Evolutionary conservation across 2,329 filamentous ascomycete genomes (phyloP).

Genomic region (Dactylellina haptotyla): DNA sequence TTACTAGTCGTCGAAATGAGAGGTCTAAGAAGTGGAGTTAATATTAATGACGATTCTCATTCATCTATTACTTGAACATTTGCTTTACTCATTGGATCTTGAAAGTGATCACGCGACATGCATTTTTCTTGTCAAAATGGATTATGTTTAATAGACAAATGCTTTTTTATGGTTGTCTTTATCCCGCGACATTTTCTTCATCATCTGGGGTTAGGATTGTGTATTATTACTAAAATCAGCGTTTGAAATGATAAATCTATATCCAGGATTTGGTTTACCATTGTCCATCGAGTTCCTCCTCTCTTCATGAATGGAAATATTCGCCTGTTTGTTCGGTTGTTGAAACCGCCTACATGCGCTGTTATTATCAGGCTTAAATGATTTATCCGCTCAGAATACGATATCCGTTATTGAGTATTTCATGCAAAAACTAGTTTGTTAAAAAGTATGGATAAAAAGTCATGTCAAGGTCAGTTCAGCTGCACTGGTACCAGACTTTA

Average conservation of each 20-base stretch:
- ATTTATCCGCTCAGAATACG: conserved; percentile 27
- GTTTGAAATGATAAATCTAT: conserved; percentile 15
- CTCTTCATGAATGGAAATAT: neutral
- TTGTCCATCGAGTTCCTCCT: no score
- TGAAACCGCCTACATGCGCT: conserved; percentile 27
- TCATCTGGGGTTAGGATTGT: conserved; percentile 27
- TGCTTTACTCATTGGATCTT: neutral
- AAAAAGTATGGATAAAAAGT: neutral
- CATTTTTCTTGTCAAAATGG: neutral
- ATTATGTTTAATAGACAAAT: neutral
- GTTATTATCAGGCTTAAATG: conserved; percentile 19
- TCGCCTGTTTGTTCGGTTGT: conserved; percentile 19
- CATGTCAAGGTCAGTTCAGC: neutral
- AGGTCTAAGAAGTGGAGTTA: no score
- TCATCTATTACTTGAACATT: neutral
- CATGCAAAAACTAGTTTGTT: no score
- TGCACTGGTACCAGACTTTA: neutral
- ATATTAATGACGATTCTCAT: no score
- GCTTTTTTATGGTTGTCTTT: neutral
- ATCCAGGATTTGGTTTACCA: no score
- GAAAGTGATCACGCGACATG: neutral
- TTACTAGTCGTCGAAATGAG: no score
- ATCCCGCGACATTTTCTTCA: neutral
- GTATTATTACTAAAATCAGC: conserved; percentile 27
- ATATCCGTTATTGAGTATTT: no score